Percentiles rank a stretch among this genome's conserved stretches.
These are phyloP conservation scores for Fragaria ananassa DNA, from an alignment of 306 rosid species.

Conservation along the genomic window DNA sequence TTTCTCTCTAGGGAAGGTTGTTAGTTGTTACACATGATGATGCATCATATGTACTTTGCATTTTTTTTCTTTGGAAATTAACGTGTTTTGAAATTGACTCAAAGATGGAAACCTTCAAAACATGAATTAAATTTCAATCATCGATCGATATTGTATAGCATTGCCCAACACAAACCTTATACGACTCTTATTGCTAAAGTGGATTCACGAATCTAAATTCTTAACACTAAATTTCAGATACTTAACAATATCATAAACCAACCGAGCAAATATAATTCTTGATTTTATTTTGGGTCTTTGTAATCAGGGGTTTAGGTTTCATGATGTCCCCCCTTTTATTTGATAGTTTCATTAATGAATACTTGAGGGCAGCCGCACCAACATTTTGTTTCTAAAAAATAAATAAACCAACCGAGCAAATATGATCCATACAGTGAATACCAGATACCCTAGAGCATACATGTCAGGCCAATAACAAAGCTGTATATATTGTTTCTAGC, in stretches of 20 bases:
- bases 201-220: not conserved
- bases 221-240: not conserved
- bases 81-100: not conserved
- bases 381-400: too few relatives aligned
- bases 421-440: not conserved
- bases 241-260: not conserved
- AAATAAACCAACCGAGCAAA: not conserved
- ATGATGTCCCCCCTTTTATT: too few relatives aligned
- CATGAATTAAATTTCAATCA: not conserved
- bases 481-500: slow-evolving; percentile 2
- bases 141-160: not conserved
- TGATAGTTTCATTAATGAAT: too few relatives aligned
- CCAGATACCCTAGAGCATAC: not conserved
- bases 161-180: not conserved
- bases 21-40: not conserved
- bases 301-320: too few relatives aligned
- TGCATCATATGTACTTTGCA: not conserved
- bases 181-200: not conserved
- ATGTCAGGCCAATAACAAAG: not conserved
- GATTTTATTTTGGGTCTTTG: too few relatives aligned
- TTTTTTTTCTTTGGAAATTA: not conserved
- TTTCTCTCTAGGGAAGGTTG: not conserved
- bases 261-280: not conserved
- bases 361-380: too few relatives aligned
- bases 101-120: not conserved